Evolutionary conservation across 495 filamentous ascomycete species (phyloP), one percentile per base, ranked within the genome.

Genomic region (Penicillium flavigenum): DNA sequence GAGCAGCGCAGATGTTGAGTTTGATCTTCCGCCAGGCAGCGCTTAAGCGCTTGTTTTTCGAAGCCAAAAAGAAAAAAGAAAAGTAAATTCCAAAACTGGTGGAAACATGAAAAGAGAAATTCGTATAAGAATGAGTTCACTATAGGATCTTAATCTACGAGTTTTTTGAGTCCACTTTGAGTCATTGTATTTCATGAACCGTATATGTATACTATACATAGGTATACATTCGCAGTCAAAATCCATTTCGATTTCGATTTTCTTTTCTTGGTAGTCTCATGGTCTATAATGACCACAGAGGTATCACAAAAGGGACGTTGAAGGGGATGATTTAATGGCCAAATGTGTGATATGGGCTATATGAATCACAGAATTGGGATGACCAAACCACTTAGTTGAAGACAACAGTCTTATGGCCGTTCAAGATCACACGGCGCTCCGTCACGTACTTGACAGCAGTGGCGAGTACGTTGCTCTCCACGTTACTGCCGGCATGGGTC

Each of bases 371-470:
- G 7, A 6, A 20, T 20, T 10, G 22, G 7, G 16, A 3, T 24
- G 10, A 26, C 31, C 3, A 22, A 36, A 11, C 4, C 16, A 1
- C 32, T 58, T 72, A 80, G 52, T 76, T 83, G 67, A 90, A 90
- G 11, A 90, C 86, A 41, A 90, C 86, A 20, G 87, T 90, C 75
- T 88, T 87, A 60, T 81, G 79, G 24, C 85, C 85, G 65, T 90
- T 89, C 42, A 90, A 72, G 59, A 90, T 81, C 48, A 90, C 82
- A 47, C 87, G 75, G 47, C 82, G 80, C 78, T 90, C 87, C 17
- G 84, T 82, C 68, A 84, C 83, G 78, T 85, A 89, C 76, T 88
- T 88, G 34, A 90, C 86, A 8, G 87, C 87, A 7, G 85, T 78
- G 6, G 85, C 86, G 46, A 90, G 72, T 42, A 89, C 86, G 57